Percentiles rank a stretch among this genome's conserved stretches.
phyloP scores from a whole-genome alignment of 208 protist species.

The Angomonas ambiguus region DNA sequence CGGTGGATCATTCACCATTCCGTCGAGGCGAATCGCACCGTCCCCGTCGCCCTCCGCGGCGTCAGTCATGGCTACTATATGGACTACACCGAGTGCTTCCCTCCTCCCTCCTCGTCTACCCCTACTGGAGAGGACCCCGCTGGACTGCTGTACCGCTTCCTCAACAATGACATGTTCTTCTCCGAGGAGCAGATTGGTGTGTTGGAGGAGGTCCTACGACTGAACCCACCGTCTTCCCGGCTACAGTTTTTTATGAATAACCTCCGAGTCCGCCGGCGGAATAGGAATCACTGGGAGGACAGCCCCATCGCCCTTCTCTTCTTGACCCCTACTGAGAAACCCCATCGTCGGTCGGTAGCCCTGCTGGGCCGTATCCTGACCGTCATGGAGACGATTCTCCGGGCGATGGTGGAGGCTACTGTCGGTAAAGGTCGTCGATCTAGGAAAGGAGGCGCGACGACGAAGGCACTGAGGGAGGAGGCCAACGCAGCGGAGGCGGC shows the following conservation, averaged over 20 bases:
- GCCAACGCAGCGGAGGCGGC: conserved; percentile 15
- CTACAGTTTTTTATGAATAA: conserved; percentile 67
- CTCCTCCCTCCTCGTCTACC: conserved; percentile 16
- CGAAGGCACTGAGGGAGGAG: background rate
- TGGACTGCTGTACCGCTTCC: conserved; percentile 63
- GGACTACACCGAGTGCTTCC: conserved; percentile 39
- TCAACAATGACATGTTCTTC: conserved; percentile 89
- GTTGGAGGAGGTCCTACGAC: conserved; percentile 43
- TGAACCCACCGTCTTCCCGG: conserved; percentile 31
- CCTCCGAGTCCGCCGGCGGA: conserved; percentile 58
- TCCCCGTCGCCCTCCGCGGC: conserved; percentile 42
- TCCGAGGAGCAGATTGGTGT: conserved; percentile 43
- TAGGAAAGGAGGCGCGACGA: background rate
- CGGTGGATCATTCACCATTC: conserved; percentile 84
- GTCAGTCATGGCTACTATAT: conserved; percentile 45
- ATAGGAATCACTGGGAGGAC: conserved; percentile 74
- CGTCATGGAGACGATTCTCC: conserved; percentile 29
- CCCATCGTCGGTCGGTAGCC: conserved; percentile 36
- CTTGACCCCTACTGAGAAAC: conserved; percentile 21
- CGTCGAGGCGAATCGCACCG: conserved; percentile 11
- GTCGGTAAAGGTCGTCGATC: background rate
- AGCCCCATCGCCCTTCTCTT: conserved; percentile 72
- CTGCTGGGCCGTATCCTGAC: conserved; percentile 26
- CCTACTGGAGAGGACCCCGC: conserved; percentile 19
- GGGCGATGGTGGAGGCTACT: conserved; percentile 10